phyloP scores from a whole-genome alignment of 345 rosid genomes.

The Dipteronia dyeriana region DNA sequence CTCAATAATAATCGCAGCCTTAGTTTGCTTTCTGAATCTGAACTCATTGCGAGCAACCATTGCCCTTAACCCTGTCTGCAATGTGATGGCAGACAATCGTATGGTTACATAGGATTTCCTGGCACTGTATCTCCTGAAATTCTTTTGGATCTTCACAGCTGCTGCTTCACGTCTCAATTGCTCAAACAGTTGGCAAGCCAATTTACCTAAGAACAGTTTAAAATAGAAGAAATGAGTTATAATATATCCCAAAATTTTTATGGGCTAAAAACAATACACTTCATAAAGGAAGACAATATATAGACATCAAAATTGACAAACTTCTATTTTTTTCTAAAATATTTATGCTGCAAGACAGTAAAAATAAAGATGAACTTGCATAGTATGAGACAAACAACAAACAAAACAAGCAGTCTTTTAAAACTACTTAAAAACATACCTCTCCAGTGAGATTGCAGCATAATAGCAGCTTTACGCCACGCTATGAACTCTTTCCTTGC shows the following conservation, averaged over 20 bases:
- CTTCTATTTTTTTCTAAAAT: neutral
- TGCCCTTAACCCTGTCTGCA: conserved; percentile 90
- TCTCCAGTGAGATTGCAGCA: conserved; percentile 82
- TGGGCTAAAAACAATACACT: neutral
- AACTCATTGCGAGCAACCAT: conserved; percentile 96
- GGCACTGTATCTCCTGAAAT: conserved; percentile 66
- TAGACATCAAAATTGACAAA: neutral
- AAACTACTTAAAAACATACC: conserved; percentile 47
- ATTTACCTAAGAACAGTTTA: conserved; percentile 52
- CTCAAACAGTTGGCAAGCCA: conserved; percentile 85
- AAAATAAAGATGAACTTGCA: neutral
- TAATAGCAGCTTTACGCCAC: conserved; percentile 75
- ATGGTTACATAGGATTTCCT: conserved; percentile 58
- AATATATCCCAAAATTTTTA: conserved; percentile 13
- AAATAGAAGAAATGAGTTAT: conserved; percentile 23
- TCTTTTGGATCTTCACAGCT: conserved; percentile 86
- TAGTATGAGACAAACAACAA: conserved; percentile 8
- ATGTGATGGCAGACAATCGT: conserved; percentile 58
- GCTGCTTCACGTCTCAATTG: conserved; percentile 84
- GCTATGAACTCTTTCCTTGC: conserved; percentile 83
- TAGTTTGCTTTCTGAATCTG: conserved; percentile 87
- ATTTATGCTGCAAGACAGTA: neutral
- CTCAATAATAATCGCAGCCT: conserved; percentile 89
- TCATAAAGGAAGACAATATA: neutral
- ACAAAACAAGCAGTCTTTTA: neutral